Evolutionary conservation across 495 filamentous ascomycete genomes (phyloP).

Genomic region (Cudoniella acicularis): DNA sequence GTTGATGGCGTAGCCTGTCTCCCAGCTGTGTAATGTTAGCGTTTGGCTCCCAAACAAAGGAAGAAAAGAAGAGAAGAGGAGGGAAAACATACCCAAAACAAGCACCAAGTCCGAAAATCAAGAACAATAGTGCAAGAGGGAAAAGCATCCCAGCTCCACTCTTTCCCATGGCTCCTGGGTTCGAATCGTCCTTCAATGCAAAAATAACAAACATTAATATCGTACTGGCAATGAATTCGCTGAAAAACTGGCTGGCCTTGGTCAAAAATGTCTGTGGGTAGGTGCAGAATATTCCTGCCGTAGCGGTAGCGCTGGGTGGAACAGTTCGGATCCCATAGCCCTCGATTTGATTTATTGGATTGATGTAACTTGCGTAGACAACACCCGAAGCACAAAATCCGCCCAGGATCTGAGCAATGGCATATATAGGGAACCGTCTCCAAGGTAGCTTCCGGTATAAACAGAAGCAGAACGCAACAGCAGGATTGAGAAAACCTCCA

Average conservation of each 20-base stretch:
- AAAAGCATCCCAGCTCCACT: slow-evolving; percentile 40
- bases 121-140: slow-evolving; percentile 58
- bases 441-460: slow-evolving; percentile 61
- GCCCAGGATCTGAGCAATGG: slow-evolving; percentile 49
- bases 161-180: slow-evolving; percentile 38
- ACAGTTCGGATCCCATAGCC: slow-evolving; percentile 31
- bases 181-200: slow-evolving; percentile 58
- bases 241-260: slow-evolving; percentile 57
- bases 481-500: slow-evolving; percentile 63
- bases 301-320: slow-evolving; percentile 48
- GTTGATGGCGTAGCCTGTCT: slow-evolving; percentile 68
- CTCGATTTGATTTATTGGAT: slow-evolving; percentile 49
- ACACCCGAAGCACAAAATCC: slow-evolving; percentile 51
- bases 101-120: slow-evolving; percentile 62
- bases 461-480: slow-evolving; percentile 61
- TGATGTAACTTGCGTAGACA: slow-evolving; percentile 55
- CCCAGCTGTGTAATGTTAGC: slow-evolving; percentile 39
- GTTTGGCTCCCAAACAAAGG: background rate
- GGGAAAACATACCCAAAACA: slow-evolving; percentile 48
- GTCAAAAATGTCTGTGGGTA: slow-evolving; percentile 61
- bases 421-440: slow-evolving; percentile 54
- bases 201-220: slow-evolving; percentile 67
- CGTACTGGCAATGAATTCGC: slow-evolving; percentile 57
- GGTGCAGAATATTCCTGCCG: slow-evolving; percentile 63
- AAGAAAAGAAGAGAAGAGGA: background rate